Evolutionary conservation across 2,329 filamentous ascomycete species (phyloP).

Genomic region (Didymella segeticola): DNA sequence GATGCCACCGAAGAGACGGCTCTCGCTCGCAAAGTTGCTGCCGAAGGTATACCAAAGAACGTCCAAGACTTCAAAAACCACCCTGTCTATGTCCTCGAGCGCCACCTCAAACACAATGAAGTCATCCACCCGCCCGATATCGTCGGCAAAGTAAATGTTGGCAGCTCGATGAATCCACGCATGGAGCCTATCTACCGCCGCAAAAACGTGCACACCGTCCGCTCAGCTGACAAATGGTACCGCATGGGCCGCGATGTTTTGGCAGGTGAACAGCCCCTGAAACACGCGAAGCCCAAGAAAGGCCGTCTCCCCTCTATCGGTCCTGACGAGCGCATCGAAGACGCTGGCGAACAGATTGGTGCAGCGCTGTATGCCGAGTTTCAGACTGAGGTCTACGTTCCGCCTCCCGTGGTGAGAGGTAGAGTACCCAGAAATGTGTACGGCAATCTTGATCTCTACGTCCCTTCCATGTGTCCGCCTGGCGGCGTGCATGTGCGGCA

Average conservation of each 20-base stretch:
- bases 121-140: slow-evolving; percentile 75
- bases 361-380: slow-evolving; percentile 64
- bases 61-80: slow-evolving; percentile 88
- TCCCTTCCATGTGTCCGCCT: slow-evolving; percentile 67
- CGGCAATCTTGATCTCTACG: slow-evolving; percentile 69
- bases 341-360: slow-evolving; percentile 53
- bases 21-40: slow-evolving; percentile 71
- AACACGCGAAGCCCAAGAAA: slow-evolving; percentile 61
- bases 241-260: slow-evolving; percentile 82
- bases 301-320: slow-evolving; percentile 31
- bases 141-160: slow-evolving; percentile 78
- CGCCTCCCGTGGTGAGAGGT: slow-evolving; percentile 77
- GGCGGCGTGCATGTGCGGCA: slow-evolving; percentile 66
- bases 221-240: slow-evolving; percentile 89
- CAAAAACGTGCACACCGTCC: slow-evolving; percentile 77
- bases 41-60: slow-evolving; percentile 82
- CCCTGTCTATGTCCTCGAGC: slow-evolving; percentile 75
- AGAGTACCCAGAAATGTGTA: slow-evolving; percentile 69
- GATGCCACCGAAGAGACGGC: slow-evolving; percentile 87
- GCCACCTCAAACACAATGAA: slow-evolving; percentile 84
- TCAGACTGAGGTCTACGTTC: slow-evolving; percentile 73
- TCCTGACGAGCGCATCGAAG: slow-evolving; percentile 42
- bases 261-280: slow-evolving; percentile 77
- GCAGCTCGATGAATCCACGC: slow-evolving; percentile 61
- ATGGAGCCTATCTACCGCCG: slow-evolving; percentile 84